These are phyloP conservation scores for Penicillium brevicompactum DNA, from an alignment of 2,329 filamentous ascomycete species.

Conservation along the genomic window DNA sequence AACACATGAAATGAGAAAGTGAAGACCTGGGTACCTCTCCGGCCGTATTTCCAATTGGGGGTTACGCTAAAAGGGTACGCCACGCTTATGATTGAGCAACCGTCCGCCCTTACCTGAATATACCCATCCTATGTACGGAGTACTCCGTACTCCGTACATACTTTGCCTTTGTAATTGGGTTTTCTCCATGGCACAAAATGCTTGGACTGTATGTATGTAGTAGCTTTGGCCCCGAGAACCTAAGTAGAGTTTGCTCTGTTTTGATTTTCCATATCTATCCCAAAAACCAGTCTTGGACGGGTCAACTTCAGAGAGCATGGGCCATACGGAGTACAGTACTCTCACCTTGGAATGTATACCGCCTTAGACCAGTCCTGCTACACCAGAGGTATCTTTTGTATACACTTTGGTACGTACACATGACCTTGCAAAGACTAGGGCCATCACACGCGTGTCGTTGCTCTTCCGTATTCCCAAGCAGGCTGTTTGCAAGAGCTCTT, in stretches of 20 bases:
- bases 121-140: neutral
- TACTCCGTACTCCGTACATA: neutral
- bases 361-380: neutral
- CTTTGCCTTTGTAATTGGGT: slow-evolving; percentile 1
- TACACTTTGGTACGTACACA: neutral
- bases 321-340: neutral
- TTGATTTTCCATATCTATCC: neutral
- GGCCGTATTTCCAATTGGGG: slow-evolving; percentile 21
- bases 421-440: slow-evolving; percentile 1
- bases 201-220: neutral
- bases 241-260: neutral
- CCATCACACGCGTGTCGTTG: neutral
- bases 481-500: neutral
- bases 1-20: neutral
- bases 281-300: neutral
- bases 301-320: neutral
- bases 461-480: neutral
- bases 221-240: slow-evolving; percentile 1
- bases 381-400: neutral
- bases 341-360: neutral
- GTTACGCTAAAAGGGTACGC: slow-evolving; percentile 20
- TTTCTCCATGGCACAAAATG: slow-evolving; percentile 4
- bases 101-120: slow-evolving; percentile 9
- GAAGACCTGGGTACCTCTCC: slow-evolving; percentile 5
- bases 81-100: slow-evolving; percentile 22